These are phyloP conservation scores for Pythium dissotocum DNA, from an alignment of 352 stramenopile species.

Conservation along the genomic window DNA sequence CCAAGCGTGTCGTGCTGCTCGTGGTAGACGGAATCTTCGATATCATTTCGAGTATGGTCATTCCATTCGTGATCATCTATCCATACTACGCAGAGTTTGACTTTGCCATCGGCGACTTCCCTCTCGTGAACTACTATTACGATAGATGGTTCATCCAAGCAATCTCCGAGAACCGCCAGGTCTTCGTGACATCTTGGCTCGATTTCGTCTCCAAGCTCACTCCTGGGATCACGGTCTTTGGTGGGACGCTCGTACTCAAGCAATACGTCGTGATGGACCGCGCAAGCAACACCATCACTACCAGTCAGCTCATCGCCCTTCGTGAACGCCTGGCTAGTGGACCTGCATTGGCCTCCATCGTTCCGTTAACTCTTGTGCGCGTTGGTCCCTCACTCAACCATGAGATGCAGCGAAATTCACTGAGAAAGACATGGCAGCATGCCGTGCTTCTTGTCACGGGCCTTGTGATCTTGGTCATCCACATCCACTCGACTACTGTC, in stretches of 20 bases:
- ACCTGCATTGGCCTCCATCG: too few species aligned
- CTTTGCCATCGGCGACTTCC: slow-evolving; percentile 11
- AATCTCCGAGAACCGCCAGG: slow-evolving; percentile 25
- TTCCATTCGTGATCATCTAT: slow-evolving; percentile 25
- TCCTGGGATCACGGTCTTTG: background rate
- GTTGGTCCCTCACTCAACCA: background rate
- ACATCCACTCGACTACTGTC: slow-evolving; percentile 16
- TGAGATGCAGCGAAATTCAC: too few species aligned
- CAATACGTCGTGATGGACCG: slow-evolving; percentile 3
- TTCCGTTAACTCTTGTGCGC: too few species aligned
- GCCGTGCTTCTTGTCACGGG: slow-evolving; percentile 9
- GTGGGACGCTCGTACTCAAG: slow-evolving; percentile 5
- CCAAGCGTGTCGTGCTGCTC: slow-evolving; percentile 10
- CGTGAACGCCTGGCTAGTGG: too few species aligned
- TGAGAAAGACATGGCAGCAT: background rate
- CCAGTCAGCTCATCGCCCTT: too few species aligned
- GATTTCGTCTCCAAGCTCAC: slow-evolving; percentile 18
- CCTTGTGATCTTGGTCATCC: slow-evolving; percentile 11
- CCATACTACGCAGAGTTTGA: slow-evolving; percentile 24
- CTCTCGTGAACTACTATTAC: slow-evolving; percentile 21
- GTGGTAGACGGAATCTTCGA: slow-evolving; percentile 22
- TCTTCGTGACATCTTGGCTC: slow-evolving; percentile 27
- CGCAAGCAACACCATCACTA: too few species aligned
- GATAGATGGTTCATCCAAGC: slow-evolving; percentile 27
- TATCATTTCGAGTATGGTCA: slow-evolving; percentile 15